Evolutionary conservation across 2,329 filamentous ascomycete genomes (phyloP), one percentile per base, ranked within the genome.

Genomic region (Clonostachys byssicola): DNA sequence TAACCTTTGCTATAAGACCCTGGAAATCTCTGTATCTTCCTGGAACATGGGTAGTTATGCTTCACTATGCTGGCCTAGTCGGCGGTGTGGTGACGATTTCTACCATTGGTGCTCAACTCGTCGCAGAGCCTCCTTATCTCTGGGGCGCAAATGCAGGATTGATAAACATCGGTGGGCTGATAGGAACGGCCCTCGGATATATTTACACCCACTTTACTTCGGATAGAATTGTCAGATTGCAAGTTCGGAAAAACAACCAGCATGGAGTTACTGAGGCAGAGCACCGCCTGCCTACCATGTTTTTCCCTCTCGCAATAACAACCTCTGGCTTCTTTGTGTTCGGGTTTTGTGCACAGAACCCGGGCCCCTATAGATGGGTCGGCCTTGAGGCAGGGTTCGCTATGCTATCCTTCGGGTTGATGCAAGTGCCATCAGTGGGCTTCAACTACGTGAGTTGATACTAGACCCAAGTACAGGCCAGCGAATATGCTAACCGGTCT

Each of bases 371-470:
- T 5, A 50, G 47, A 2, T 70, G 66, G 67, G 51, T 69, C 5
- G 67, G 66, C 0, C 42, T 70, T 3, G 50, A 65, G 38, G 54
- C 59, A 9, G 66, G 61, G 0, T 66, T 54, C 35, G 67, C 55
- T 1, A 70, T 70, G 66, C 35, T 70, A 3, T 46, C 60, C 0
- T 68, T 70, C 55, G 67, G 63, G 0, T 44, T 69, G 14, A 62
- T 67, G 54, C 65, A 69, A 44, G 60, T 68, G n/a, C 65, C 67
- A 2, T 64, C 63, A 0, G 54, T 67, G 9, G 68, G 65, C 10
- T 70, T 68, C 51, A 65, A 59, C 51, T 70, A 70, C 46, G 66
- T 69, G 45, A 65, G 64, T 58, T 12, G 23, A 30, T 30, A 14
- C 3, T 34, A 17, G 14, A 42, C 41, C 2, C 8, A 12, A 14